These are phyloP conservation scores for Seiridium cupressi DNA, from an alignment of 2,329 filamentous ascomycete genomes.

Conservation along the genomic window DNA sequence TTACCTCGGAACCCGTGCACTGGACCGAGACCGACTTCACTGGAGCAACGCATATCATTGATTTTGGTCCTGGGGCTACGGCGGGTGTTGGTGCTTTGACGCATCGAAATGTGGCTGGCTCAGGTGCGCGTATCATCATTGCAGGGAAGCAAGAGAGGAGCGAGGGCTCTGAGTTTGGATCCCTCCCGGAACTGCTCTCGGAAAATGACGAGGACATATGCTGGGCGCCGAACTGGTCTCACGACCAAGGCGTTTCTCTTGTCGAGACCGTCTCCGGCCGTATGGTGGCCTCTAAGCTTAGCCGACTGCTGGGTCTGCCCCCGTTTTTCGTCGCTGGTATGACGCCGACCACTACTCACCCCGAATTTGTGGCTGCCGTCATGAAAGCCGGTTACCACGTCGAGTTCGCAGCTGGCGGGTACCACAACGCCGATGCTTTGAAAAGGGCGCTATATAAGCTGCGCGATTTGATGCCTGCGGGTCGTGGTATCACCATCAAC, in stretches of 20 bases:
- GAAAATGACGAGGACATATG: constrained; percentile 64
- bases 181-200: constrained; percentile 41
- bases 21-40: constrained; percentile 23
- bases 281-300: constrained; percentile 32
- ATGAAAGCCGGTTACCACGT: constrained; percentile 46
- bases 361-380: constrained; percentile 50
- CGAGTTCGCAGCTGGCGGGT: constrained; percentile 42
- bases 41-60: constrained; percentile 29
- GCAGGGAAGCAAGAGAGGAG: constrained; percentile 17
- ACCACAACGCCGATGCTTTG: constrained; percentile 42
- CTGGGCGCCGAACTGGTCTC: constrained; percentile 17
- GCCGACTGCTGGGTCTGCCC: constrained; percentile 41
- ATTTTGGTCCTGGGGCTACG: constrained; percentile 28
- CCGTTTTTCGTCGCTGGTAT: constrained; percentile 47
- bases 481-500: constrained; percentile 50
- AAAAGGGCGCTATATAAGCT: constrained; percentile 42
- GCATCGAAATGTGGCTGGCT: constrained; percentile 25
- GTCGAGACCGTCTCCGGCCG: constrained; percentile 16
- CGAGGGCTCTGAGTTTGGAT: constrained; percentile 17
- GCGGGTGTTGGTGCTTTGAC: constrained; percentile 27
- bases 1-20: constrained; percentile 22
- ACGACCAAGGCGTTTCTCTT: constrained; percentile 17
- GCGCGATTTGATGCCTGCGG: constrained; percentile 39
- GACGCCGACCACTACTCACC: constrained; percentile 44
- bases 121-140: constrained; percentile 28